A percentile compares a stretch with the other conserved stretches of the same genome.
These are phyloP conservation scores for Dactylellina haptotyla DNA, from an alignment of 2,329 filamentous ascomycete genomes.

Conservation along the genomic window DNA sequence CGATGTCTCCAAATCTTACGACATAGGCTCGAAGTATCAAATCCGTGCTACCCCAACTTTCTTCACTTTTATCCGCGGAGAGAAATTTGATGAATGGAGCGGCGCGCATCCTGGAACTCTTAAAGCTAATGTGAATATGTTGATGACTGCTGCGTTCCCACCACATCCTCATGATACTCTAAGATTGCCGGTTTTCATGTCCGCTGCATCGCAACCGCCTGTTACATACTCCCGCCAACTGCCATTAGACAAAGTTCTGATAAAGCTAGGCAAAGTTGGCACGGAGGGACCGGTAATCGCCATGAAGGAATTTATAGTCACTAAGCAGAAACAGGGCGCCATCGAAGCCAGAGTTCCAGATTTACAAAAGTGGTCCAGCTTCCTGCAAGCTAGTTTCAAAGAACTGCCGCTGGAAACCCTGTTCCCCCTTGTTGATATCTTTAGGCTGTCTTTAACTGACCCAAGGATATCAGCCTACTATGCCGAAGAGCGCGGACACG, in stretches of 20 bases:
- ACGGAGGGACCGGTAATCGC: slow-evolving; percentile 70
- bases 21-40: slow-evolving; percentile 72
- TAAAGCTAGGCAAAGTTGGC: slow-evolving; percentile 76
- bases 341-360: slow-evolving; percentile 77
- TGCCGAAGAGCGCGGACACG: slow-evolving; percentile 75
- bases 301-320: slow-evolving; percentile 77
- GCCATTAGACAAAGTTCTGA: slow-evolving; percentile 80
- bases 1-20: slow-evolving; percentile 75
- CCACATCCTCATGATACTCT: slow-evolving; percentile 79
- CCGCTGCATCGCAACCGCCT: slow-evolving; percentile 70
- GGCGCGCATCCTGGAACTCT: slow-evolving; percentile 77
- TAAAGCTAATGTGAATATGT: slow-evolving; percentile 75
- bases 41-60: slow-evolving; percentile 87
- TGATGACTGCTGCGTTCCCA: slow-evolving; percentile 65
- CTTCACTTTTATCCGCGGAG: slow-evolving; percentile 80
- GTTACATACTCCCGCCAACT: slow-evolving; percentile 81
- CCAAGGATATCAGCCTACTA: slow-evolving; percentile 82
- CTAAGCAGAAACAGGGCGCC: slow-evolving; percentile 68
- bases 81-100: slow-evolving; percentile 81
- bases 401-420: slow-evolving; percentile 72
- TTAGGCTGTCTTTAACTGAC: slow-evolving; percentile 80
- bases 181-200: slow-evolving; percentile 75
- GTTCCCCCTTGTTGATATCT: slow-evolving; percentile 86
- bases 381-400: slow-evolving; percentile 69
- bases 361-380: slow-evolving; percentile 71